Evolutionary conservation across 331 rosid species (phyloP), one percentile per base, ranked within the genome.

Genomic region (Saraca asoca): DNA sequence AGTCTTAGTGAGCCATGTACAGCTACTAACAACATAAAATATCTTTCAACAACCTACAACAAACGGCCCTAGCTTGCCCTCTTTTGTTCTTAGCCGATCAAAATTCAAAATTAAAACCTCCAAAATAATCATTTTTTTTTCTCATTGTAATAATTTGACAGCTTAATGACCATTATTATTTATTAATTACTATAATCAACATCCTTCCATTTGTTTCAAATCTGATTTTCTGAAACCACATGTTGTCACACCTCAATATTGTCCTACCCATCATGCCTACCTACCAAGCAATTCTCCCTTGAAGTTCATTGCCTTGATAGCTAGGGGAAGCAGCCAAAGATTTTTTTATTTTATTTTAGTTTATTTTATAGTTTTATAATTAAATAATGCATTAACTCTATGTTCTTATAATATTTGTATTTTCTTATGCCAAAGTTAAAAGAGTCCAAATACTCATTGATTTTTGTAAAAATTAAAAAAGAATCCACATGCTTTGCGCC

Each of bases 151-250:
- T 9, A 38, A 38, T 78, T 69, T 38, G 83, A 74, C 77, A 69
- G 71, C 74, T 69, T 64, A 64, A 65, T 74, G 48, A 20, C 70
- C 52, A 65, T 73, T 64, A 60, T 70, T 58, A 60, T 74, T 70
- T 67, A 65, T 79, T 68, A 41, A 65, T 79, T 68, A 41, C 75
- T 45, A 53, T 53, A 74, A 65, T 70, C 63, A 49, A 65, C 34
- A 59, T 46, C 64, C 62, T 41, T 33, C 11, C 68, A 60, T 59
- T 59, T 61, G 71, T 64, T 55, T 49, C 52, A 79, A 52, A 79
- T 74, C 55, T 60, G 63, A 58, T 60, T 38, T 43, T n/a, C n/a
- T n/a, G n/a, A n/a, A n/a, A n/a, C n/a, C n/a, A n/a, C n/a, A n/a
- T n/a, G n/a, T n/a, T 56, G 73, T 74, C 52, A 68, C 64, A 66